Evolutionary conservation across 169 alveolate genomes (phyloP).

Genomic region (Besnoitia besnoiti): DNA sequence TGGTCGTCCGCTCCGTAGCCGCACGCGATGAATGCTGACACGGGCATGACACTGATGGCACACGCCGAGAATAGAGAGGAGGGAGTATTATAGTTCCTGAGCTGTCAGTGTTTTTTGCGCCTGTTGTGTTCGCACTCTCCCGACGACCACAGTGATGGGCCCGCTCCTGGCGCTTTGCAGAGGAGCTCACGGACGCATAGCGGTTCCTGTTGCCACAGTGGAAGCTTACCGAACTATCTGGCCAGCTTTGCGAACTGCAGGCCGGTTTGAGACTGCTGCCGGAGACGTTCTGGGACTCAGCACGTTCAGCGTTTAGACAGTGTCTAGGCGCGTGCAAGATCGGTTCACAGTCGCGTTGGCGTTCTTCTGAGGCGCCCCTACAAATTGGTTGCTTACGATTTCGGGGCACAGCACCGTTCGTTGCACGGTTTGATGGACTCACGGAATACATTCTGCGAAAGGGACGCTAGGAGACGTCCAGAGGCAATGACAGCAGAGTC

Average conservation of each 20-base stretch:
- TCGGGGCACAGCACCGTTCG: background rate
- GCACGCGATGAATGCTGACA: background rate
- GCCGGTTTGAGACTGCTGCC: no score
- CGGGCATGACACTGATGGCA: background rate
- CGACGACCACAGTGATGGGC: background rate
- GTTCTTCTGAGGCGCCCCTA: background rate
- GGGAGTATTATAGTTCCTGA: background rate
- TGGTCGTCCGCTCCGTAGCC: background rate
- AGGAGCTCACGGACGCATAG: background rate
- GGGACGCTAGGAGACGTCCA: no score
- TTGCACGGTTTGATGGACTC: background rate
- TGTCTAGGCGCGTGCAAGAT: slow-evolving; percentile 12
- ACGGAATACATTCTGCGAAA: background rate
- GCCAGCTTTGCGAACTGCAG: no score
- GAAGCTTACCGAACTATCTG: background rate
- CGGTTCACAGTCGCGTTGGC: background rate
- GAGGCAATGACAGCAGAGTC: no score
- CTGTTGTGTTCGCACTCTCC: background rate
- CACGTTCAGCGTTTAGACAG: background rate
- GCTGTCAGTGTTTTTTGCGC: background rate
- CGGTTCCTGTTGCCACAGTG: background rate
- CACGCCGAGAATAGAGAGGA: background rate
- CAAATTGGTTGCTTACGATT: background rate
- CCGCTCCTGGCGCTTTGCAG: background rate
- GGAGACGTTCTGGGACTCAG: no score